These are phyloP conservation scores for Hawksworthiomyces lignivorus DNA, from an alignment of 2,329 filamentous ascomycete species.

Conservation along the genomic window DNA sequence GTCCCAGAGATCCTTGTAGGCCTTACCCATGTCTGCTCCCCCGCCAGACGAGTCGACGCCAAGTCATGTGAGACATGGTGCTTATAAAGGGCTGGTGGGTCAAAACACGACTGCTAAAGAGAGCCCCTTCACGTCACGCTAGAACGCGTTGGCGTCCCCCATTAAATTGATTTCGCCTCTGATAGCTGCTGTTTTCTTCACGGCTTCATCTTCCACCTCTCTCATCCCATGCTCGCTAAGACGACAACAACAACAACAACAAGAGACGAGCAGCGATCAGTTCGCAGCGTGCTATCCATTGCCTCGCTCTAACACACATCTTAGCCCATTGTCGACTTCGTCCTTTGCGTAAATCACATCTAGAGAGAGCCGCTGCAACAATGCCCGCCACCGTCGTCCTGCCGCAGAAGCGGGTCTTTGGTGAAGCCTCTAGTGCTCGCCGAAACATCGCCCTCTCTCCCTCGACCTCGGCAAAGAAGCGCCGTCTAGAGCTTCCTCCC, in stretches of 20 bases:
- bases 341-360: too few species aligned
- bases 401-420: conserved; percentile 66
- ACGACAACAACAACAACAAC: too few species aligned
- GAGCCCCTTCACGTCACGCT: conserved; percentile 22
- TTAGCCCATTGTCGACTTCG: too few species aligned
- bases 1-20: too few species aligned
- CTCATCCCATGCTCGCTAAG: too few species aligned
- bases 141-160: conserved; percentile 18
- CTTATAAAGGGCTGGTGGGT: too few species aligned
- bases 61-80: conserved; percentile 12
- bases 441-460: conserved; percentile 53
- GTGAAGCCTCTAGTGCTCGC: conserved; percentile 57
- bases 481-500: conserved; percentile 62
- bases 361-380: too few species aligned
- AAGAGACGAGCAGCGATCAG: too few species aligned
- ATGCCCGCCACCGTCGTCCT: conserved; percentile 46
- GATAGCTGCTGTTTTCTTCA: not conserved
- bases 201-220: not conserved
- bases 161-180: conserved; percentile 13
- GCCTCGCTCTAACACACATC: too few species aligned
- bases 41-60: conserved; percentile 6
- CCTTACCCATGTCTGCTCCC: too few species aligned
- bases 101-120: conserved; percentile 15
- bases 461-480: conserved; percentile 62
- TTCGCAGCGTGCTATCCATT: too few species aligned